A percentile compares a stretch with the other conserved stretches of the same genome.
Conservation (phyloP, 441 rosid genomes). For the Hypseocharis bilobata region DNA sequence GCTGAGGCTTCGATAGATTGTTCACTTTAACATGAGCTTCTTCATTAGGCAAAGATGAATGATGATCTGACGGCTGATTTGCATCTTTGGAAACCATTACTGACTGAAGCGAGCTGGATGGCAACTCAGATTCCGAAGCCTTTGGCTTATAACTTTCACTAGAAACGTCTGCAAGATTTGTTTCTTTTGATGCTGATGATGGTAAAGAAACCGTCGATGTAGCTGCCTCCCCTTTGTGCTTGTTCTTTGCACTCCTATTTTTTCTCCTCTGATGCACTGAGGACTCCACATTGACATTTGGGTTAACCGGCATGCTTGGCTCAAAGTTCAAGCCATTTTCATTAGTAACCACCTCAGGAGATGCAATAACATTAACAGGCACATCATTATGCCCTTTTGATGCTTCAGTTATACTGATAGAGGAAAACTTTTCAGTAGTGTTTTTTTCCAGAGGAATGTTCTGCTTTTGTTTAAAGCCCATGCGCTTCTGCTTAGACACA, state of each 20-base stretch:
- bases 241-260: slow-evolving; percentile 53
- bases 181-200: slow-evolving; percentile 29
- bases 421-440: slow-evolving; percentile 30
- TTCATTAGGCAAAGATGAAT: slow-evolving; percentile 39
- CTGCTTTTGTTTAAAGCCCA: slow-evolving; percentile 51
- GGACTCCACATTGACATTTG: slow-evolving; percentile 35
- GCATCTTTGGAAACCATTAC: slow-evolving; percentile 34
- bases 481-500: slow-evolving; percentile 45
- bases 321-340: slow-evolving; percentile 32
- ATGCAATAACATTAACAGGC: slow-evolving; percentile 25
- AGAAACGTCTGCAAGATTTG: slow-evolving; percentile 24
- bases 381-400: slow-evolving; percentile 25
- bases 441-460: slow-evolving; percentile 32
- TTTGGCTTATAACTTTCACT: slow-evolving; percentile 32
- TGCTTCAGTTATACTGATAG: slow-evolving; percentile 28
- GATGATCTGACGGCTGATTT: slow-evolving; percentile 41
- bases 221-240: slow-evolving; percentile 52
- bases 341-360: slow-evolving; percentile 27
- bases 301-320: slow-evolving; percentile 32
- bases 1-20: slow-evolving; percentile 59
- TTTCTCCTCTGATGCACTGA: slow-evolving; percentile 42
- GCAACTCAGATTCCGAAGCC: slow-evolving; percentile 35
- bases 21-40: slow-evolving; percentile 43
- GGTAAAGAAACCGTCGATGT: slow-evolving; percentile 29
- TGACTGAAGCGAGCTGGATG: slow-evolving; percentile 23